Evolutionary conservation across 495 filamentous ascomycete genomes (phyloP), one percentile per base, ranked within the genome.

Genomic region (Hypoxylon lienhwacheense): DNA sequence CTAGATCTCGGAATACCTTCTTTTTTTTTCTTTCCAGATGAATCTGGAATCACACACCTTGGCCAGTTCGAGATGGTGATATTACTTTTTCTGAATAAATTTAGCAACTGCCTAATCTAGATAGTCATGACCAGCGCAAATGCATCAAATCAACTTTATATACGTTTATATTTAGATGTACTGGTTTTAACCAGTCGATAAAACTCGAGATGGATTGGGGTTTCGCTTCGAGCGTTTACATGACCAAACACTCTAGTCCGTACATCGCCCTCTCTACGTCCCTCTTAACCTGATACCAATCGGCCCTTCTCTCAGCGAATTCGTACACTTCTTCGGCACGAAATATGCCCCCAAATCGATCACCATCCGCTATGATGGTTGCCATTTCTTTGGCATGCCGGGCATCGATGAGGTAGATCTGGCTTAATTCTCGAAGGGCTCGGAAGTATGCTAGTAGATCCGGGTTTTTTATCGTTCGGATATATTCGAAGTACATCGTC

Each of bases 191-290:
- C 28, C 3, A 29, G 40, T 35, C 10, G 31, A 7, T n/a, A 8
- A 7, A n/a, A 33, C 31, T 33, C 31, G 31, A 33, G 19, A 24
- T 20, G 8, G 17, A 29, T 7, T 20, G 14, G 24, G 17, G 14
- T n/a, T 32, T n/a, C 5, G 31, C 33, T 25, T 42, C 36, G 4
- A n/a, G 20, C 16, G 12, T 59, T 79, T 77, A 97, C 91, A 97
- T 96, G 39, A 92, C 67, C 31, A 59, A 69, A 66, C 93, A 98
- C 36, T 95, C 95, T 72, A 93, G 78, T 36, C 95, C 95, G 77
- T 97, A 97, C 95, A 97, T 96, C 16, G 90, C 91, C 72, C 88
- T 85, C 78, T 99, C 95, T 15, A 99, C 91, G 46, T 90, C 83
- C 50, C 79, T 80, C 73, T 85, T 86, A 3, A 99, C 87, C 45